Percentiles rank a stretch among this genome's conserved stretches.
phyloP scores from a whole-genome alignment of 768 basidiomycete genomes.

The Pleurotus cornucopiae region DNA sequence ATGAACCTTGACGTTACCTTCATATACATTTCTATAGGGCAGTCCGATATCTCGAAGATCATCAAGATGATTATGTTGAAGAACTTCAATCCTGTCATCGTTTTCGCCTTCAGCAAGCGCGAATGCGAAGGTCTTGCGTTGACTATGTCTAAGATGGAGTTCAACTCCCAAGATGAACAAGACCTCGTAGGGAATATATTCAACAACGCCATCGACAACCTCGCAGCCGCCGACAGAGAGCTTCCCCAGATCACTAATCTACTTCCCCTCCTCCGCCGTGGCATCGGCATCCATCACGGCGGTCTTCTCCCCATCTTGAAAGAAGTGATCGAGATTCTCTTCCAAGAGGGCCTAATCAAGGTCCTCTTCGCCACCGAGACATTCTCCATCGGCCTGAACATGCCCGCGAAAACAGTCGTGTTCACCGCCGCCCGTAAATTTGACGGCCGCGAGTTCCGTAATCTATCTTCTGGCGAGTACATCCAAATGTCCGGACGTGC shows the following conservation, averaged over 20 bases:
- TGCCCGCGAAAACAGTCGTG: constrained; percentile 99
- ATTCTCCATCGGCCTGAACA: constrained; percentile 96
- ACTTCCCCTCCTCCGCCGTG: constrained; percentile 88
- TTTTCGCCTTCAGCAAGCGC: constrained; percentile 97
- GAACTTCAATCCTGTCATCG: constrained; percentile 96
- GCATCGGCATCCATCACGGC: constrained; percentile 97
- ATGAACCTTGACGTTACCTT: neutral
- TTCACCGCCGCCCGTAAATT: constrained; percentile 96
- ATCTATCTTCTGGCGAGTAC: constrained; percentile 93
- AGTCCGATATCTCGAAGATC: constrained; percentile 95
- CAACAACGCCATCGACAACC: constrained; percentile 88
- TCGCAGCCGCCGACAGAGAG: constrained; percentile 81
- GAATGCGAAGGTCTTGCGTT: constrained; percentile 95
- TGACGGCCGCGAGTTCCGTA: constrained; percentile 92
- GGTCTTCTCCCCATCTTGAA: constrained; percentile 96
- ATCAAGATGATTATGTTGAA: constrained; percentile 98
- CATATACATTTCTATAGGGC: constrained; percentile 40
- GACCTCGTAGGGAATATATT: constrained; percentile 85
- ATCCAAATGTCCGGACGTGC: constrained; percentile 99
- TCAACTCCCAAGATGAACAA: constrained; percentile 90
- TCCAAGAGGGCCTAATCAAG: constrained; percentile 97
- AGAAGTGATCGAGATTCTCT: constrained; percentile 98
- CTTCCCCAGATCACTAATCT: constrained; percentile 93
- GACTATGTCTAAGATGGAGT: constrained; percentile 91
- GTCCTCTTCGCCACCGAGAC: constrained; percentile 98